phyloP scores from a whole-genome alignment of 306 rosid species.

The Sechiopsis laciniata region DNA sequence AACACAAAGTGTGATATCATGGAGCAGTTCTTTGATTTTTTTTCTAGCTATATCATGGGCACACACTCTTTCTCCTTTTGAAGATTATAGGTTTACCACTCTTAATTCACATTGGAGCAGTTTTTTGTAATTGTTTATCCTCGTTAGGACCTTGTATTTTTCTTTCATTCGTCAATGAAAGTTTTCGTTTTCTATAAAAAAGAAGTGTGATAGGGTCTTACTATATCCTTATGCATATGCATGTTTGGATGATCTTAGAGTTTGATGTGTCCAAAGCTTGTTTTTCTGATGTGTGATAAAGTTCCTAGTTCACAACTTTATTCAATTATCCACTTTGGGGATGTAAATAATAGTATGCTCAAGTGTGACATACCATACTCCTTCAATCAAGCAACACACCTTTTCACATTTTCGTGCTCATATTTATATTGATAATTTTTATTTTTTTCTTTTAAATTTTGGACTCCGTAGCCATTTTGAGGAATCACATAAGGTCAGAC shows the following conservation, averaged over 20 bases:
- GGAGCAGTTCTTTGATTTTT: too few relatives aligned
- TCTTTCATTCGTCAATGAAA: too few relatives aligned
- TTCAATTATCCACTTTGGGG: not conserved
- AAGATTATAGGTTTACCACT: too few relatives aligned
- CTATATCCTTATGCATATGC: not conserved
- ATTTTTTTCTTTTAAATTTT: too few relatives aligned
- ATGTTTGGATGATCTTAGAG: not conserved
- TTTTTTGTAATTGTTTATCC: too few relatives aligned
- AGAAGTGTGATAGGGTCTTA: not conserved
- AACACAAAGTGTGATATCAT: not conserved
- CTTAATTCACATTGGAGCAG: too few relatives aligned
- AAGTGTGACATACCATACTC: not conserved
- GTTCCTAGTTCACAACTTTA: not conserved
- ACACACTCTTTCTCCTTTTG: too few relatives aligned
- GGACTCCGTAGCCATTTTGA: not conserved
- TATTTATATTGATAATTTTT: not conserved
- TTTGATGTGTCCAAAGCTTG: not conserved
- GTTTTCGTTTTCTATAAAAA: too few relatives aligned
- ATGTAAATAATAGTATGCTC: not conserved
- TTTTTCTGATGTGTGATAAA: not conserved
- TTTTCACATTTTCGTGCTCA: not conserved
- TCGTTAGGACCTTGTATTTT: too few relatives aligned
- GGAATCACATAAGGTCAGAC: not conserved
- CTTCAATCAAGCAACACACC: not conserved
- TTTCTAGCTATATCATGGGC: too few relatives aligned